These are phyloP conservation scores for Citrus australasica DNA, from an alignment of 345 rosid species.

Conservation along the genomic window DNA sequence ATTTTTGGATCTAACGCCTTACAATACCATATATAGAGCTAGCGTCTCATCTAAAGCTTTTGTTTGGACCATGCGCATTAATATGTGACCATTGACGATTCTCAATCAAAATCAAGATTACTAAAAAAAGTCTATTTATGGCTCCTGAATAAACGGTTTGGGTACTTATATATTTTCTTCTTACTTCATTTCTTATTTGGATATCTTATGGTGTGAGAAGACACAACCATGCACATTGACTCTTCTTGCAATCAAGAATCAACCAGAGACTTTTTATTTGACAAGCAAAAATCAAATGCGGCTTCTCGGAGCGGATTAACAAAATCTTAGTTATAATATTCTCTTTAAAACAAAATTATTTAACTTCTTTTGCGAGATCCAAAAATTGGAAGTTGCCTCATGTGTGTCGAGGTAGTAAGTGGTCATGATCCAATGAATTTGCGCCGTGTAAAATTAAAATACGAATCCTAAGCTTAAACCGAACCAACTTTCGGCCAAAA, in stretches of 20 bases:
- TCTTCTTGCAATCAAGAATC: neutral
- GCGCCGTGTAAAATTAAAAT: conserved; percentile 1
- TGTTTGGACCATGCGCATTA: neutral
- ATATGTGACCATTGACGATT: neutral
- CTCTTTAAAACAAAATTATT: neutral
- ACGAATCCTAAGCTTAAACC: neutral
- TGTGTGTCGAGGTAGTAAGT: neutral
- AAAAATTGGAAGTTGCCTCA: neutral
- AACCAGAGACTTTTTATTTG: neutral
- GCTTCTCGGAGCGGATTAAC: conserved; percentile 52
- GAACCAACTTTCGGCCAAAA: neutral
- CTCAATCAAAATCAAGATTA: neutral
- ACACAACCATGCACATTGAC: neutral
- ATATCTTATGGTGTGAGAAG: too few relatives aligned
- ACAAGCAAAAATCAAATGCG: conserved; percentile 28
- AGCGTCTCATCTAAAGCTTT: too few relatives aligned
- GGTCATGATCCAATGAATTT: conserved; percentile 10
- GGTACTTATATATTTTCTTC: neutral
- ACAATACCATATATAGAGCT: too few relatives aligned
- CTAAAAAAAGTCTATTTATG: neutral
- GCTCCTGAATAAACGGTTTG: neutral
- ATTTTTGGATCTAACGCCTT: too few relatives aligned
- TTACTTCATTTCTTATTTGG: neutral
- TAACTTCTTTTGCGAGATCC: neutral
- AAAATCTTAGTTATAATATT: neutral